Percentiles rank a stretch among this genome's conserved stretches.
Evolutionary conservation across 768 basidiomycete species (phyloP).

Genomic region (Phlebiopsis flavidoalba): DNA sequence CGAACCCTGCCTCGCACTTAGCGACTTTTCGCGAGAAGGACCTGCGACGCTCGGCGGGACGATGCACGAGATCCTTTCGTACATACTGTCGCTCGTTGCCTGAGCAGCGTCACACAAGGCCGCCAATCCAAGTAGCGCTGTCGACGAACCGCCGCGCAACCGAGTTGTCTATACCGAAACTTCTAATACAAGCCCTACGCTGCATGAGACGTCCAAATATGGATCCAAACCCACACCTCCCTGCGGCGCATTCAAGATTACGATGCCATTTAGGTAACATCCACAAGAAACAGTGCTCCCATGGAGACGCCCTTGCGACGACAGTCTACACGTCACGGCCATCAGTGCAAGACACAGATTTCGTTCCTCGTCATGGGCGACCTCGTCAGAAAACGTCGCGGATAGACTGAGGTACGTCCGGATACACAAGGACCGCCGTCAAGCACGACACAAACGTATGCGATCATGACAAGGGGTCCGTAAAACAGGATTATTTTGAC

Average conservation of each 20-base stretch:
- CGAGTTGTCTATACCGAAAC: background rate
- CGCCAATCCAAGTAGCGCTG: no score
- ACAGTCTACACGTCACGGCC: constrained; percentile 88
- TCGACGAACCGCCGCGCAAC: no score
- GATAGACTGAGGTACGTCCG: constrained; percentile 86
- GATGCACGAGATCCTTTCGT: no score
- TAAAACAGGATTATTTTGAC: constrained; percentile 77
- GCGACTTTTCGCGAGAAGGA: no score
- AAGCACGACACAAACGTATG: constrained; percentile 87
- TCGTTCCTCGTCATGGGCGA: constrained; percentile 89
- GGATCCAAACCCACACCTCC: constrained; percentile 79
- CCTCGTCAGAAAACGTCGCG: constrained; percentile 89
- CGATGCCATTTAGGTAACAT: constrained; percentile 75
- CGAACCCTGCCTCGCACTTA: no score
- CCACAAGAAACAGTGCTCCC: constrained; percentile 83
- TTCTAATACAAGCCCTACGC: background rate
- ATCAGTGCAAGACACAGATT: constrained; percentile 84
- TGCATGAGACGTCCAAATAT: no score
- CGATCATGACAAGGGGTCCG: constrained; percentile 96
- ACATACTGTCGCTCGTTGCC: constrained; percentile 86
- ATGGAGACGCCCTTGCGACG: constrained; percentile 90
- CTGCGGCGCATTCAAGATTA: constrained; percentile 79
- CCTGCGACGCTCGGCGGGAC: constrained; percentile 94
- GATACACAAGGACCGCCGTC: constrained; percentile 81
- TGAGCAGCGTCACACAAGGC: constrained; percentile 83